Evolutionary conservation across 2,329 filamentous ascomycete genomes (phyloP).

Genomic region (Cercospora beticola): DNA sequence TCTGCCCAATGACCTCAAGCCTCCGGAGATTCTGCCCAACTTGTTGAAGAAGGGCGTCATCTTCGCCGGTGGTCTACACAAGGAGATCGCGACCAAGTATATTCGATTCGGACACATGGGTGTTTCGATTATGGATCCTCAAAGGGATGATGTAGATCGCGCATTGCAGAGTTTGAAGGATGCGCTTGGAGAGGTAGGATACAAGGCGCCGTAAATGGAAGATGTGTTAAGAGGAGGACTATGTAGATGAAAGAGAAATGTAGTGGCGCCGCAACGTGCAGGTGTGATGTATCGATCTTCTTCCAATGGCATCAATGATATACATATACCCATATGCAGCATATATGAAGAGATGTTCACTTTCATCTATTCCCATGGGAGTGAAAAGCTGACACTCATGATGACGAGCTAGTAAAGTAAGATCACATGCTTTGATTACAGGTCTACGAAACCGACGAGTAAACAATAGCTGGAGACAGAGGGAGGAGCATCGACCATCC

Average conservation of each 20-base stretch:
- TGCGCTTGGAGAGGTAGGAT: conserved; percentile 71
- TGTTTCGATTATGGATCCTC: conserved; percentile 81
- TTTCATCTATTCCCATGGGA: background rate
- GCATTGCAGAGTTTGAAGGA: conserved; percentile 76
- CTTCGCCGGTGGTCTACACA: conserved; percentile 93
- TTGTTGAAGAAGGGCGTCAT: conserved; percentile 84
- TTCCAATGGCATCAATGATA: background rate
- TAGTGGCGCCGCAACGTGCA: background rate
- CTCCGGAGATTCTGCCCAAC: conserved; percentile 79
- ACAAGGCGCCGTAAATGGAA: conserved; percentile 41
- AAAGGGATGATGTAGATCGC: conserved; percentile 77
- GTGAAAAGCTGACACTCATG: background rate
- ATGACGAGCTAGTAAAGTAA: background rate
- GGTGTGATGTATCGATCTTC: background rate
- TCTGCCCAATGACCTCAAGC: conserved; percentile 78
- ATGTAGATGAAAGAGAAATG: background rate
- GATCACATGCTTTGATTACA: background rate
- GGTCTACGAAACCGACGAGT: background rate
- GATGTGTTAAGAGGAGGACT: background rate
- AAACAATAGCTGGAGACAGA: background rate
- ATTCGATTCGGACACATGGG: conserved; percentile 98
- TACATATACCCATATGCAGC: background rate
- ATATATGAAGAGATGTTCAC: background rate
- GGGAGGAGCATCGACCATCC: background rate
- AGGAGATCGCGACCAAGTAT: conserved; percentile 90